These are phyloP conservation scores for Monosporascus sp. DNA, from an alignment of 2,329 filamentous ascomycete genomes.

Conservation along the genomic window DNA sequence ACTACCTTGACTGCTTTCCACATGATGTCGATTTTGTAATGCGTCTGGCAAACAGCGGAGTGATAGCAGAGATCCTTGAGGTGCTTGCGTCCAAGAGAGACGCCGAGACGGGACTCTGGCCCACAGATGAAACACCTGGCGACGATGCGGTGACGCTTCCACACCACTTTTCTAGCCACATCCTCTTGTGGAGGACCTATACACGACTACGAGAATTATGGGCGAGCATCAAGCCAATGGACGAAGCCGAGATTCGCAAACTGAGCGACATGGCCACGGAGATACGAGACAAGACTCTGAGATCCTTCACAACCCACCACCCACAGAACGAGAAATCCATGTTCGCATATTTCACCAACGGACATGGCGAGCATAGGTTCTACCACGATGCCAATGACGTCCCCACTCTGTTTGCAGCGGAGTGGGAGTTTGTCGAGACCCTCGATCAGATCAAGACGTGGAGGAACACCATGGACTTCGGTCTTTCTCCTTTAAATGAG, in stretches of 20 bases:
- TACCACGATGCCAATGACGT: constrained; percentile 19
- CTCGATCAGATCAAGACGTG: constrained; percentile 1
- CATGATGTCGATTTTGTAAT: constrained; percentile 2
- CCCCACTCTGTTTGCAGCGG: constrained; percentile 11
- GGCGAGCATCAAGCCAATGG: not conserved
- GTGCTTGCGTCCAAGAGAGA: constrained; percentile 6
- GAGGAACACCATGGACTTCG: constrained; percentile 12
- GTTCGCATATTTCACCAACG: constrained; percentile 8
- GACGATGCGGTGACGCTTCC: constrained; percentile 11
- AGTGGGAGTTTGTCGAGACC: constrained; percentile 9
- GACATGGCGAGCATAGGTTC: not conserved
- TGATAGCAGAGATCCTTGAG: constrained; percentile 4
- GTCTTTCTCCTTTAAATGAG: constrained; percentile 10
- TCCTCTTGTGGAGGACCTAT: constrained; percentile 13
- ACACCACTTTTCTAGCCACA: constrained; percentile 14
- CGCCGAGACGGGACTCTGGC: constrained; percentile 3
- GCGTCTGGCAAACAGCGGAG: constrained; percentile 1
- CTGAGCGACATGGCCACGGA: not conserved
- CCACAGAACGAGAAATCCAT: not conserved
- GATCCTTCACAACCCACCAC: not conserved
- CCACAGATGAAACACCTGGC: constrained; percentile 14
- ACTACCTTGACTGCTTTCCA: constrained; percentile 6
- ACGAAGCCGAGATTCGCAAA: not conserved
- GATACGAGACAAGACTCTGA: not conserved
- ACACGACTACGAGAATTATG: not conserved